Evolutionary conservation across 345 rosid species (phyloP).

Genomic region (Melaleuca quinquenervia): DNA sequence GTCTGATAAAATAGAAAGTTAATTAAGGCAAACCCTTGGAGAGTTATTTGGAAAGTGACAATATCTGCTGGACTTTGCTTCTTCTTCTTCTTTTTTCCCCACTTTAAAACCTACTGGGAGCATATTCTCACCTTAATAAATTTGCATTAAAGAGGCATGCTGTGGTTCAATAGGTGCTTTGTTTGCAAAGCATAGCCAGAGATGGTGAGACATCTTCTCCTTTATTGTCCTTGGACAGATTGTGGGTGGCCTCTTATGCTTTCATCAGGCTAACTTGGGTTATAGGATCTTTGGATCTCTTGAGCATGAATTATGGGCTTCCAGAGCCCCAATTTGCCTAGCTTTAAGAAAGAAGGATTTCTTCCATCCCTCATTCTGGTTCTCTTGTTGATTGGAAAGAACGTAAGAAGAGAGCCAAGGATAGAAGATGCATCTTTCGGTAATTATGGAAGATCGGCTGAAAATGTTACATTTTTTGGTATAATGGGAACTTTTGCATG

Average conservation of each 20-base stretch:
- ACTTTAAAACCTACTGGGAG: neutral
- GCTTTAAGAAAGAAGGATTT: neutral
- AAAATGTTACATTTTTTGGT: neutral
- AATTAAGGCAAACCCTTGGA: neutral
- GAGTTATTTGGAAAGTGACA: neutral
- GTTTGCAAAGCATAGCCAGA: neutral
- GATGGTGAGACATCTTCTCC: neutral
- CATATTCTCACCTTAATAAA: neutral
- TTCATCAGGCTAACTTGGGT: neutral
- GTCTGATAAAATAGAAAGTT: neutral
- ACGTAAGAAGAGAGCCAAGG: neutral
- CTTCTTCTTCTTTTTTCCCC: neutral
- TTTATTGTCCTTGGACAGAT: neutral
- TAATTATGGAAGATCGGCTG: neutral
- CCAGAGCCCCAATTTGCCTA: neutral
- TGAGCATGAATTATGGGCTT: neutral
- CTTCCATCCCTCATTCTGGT: neutral
- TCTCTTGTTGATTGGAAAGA: neutral
- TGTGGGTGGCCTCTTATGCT: neutral
- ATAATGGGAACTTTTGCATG: neutral
- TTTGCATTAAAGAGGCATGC: neutral
- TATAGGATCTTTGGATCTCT: neutral
- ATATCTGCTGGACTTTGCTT: neutral
- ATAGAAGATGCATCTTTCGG: neutral
- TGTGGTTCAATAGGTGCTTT: neutral